phyloP scores from a whole-genome alignment of 2,329 filamentous ascomycete species.

The Arthrocladium fulminans region DNA sequence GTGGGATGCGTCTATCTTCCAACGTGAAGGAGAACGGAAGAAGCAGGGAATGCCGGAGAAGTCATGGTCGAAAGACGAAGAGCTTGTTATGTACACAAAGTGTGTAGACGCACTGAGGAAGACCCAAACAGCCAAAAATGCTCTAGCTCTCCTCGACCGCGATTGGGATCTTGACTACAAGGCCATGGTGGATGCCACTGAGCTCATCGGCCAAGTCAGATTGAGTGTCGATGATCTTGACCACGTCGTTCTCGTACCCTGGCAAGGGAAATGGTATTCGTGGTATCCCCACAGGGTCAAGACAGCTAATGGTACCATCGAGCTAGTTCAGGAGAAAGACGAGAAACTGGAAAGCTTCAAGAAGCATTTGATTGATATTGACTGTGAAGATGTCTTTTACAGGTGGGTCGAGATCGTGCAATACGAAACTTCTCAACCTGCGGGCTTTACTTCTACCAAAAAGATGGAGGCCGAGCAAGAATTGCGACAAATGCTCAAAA shows the following conservation, averaged over 20 bases:
- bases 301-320: slow-evolving; percentile 27
- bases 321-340: slow-evolving; percentile 47
- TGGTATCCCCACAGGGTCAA: slow-evolving; percentile 45
- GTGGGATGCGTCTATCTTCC: slow-evolving; percentile 53
- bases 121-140: slow-evolving; percentile 66
- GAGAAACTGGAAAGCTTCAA: slow-evolving; percentile 74
- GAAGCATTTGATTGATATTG: slow-evolving; percentile 62
- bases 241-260: slow-evolving; percentile 55
- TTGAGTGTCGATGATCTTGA: slow-evolving; percentile 58
- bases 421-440: slow-evolving; percentile 70
- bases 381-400: slow-evolving; percentile 84
- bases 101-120: slow-evolving; percentile 62
- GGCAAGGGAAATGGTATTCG: slow-evolving; percentile 57
- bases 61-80: slow-evolving; percentile 39
- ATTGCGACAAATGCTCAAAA: slow-evolving; percentile 65
- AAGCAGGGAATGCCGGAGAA: slow-evolving; percentile 28
- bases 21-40: not conserved
- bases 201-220: slow-evolving; percentile 50
- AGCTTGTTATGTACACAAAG: slow-evolving; percentile 44
- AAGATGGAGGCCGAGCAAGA: slow-evolving; percentile 64
- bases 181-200: slow-evolving; percentile 66
- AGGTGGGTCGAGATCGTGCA: slow-evolving; percentile 89
- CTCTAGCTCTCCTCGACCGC: slow-evolving; percentile 74
- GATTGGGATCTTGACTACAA: slow-evolving; percentile 84
- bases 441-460: slow-evolving; percentile 65